These are phyloP conservation scores for Pythium scleroteichum DNA, from an alignment of 352 stramenopile species.

Conservation along the genomic window DNA sequence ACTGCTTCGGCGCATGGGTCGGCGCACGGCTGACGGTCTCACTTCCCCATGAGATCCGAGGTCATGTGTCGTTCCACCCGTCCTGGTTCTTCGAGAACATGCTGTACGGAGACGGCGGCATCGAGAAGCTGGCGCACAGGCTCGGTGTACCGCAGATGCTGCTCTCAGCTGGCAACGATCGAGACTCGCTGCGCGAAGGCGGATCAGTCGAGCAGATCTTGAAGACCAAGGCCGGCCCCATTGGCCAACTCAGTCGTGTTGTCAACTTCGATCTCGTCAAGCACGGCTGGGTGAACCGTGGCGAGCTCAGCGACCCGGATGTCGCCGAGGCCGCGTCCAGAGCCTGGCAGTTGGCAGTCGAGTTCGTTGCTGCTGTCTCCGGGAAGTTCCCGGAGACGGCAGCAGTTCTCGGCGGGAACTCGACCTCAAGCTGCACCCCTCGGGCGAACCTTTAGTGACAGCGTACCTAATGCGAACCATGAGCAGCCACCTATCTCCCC, in stretches of 20 bases:
- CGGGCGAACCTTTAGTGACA: no score
- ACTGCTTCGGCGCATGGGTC: slow-evolving; percentile 16
- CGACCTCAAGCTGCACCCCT: no score
- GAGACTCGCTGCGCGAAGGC: slow-evolving; percentile 32
- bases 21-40: slow-evolving; percentile 10
- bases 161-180: slow-evolving; percentile 33
- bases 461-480: no score
- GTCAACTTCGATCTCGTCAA: slow-evolving; percentile 41
- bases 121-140: slow-evolving; percentile 34
- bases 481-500: no score
- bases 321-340: slow-evolving; percentile 38
- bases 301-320: slow-evolving; percentile 35
- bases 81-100: slow-evolving; percentile 34
- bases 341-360: slow-evolving; percentile 19
- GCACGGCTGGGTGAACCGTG: slow-evolving; percentile 59
- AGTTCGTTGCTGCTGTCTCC: no score
- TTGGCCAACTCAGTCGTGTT: no score
- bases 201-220: no score
- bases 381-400: no score
- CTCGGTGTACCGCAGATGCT: slow-evolving; percentile 43
- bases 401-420: no score
- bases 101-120: slow-evolving; percentile 27
- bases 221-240: no score
- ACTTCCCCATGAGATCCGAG: slow-evolving; percentile 1
- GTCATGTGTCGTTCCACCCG: slow-evolving; percentile 23